Conservation (phyloP, 1,284 basidiomycete genomes). For the Megacollybia platyphylla region DNA sequence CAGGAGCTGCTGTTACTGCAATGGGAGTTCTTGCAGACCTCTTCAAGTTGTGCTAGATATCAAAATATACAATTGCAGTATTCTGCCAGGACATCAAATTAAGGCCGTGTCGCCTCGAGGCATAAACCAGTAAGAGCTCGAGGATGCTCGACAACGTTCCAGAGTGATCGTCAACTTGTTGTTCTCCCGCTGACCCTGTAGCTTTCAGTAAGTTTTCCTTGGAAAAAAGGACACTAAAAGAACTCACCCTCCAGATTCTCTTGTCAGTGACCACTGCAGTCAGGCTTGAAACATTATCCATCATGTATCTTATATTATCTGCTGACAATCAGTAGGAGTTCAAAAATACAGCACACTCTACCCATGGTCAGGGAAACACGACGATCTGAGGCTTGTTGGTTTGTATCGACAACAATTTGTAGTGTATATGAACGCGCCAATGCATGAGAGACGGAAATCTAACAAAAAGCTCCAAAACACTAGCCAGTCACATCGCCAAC, state of each 20-base stretch:
- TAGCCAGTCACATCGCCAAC: not conserved
- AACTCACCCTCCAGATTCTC: constrained; percentile 44
- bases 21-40: constrained; percentile 92
- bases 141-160: constrained; percentile 3
- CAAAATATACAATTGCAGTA: too few relatives aligned
- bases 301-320: constrained; percentile 28
- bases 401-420: constrained; percentile 35
- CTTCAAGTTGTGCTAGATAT: constrained; percentile 37
- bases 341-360: too few relatives aligned
- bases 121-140: constrained; percentile 19
- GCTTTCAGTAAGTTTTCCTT: not conserved
- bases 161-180: constrained; percentile 5
- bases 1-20: constrained; percentile 93
- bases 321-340: constrained; percentile 9
- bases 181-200: not conserved
- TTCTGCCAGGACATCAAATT: too few relatives aligned
- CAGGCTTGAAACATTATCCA: constrained; percentile 26
- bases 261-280: constrained; percentile 37
- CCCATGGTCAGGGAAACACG: constrained; percentile 18
- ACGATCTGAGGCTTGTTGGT: constrained; percentile 31
- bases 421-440: constrained; percentile 26
- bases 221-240: constrained; percentile 1
- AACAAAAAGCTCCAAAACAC: not conserved
- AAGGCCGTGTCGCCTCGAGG: constrained; percentile 8
- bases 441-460: constrained; percentile 20